phyloP scores from a whole-genome alignment of 1,139 yeast genomes.

The Hyphopichia fennica region DNA sequence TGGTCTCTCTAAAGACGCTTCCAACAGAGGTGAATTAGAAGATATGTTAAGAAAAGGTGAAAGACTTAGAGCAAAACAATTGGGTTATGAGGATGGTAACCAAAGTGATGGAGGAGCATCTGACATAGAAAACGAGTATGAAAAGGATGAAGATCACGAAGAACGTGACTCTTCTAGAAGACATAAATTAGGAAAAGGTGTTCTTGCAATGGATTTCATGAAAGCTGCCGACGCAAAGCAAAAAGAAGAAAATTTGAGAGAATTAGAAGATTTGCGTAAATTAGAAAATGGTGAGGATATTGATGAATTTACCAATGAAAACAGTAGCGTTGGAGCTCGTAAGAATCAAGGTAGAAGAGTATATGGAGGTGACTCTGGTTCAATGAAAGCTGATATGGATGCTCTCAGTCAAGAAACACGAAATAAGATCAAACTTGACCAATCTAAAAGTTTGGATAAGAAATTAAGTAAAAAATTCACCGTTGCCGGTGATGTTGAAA shows the following conservation, averaged over 20 bases:
- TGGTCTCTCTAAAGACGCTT: conserved; percentile 85
- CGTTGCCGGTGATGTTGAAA: conserved; percentile 10
- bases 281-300: conserved; percentile 45
- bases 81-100: conserved; percentile 64
- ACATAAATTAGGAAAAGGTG: conserved; percentile 72
- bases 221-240: conserved; percentile 75
- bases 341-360: conserved; percentile 79
- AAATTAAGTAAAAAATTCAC: conserved; percentile 32
- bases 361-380: conserved; percentile 69
- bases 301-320: conserved; percentile 33
- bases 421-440: conserved; percentile 58
- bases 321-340: conserved; percentile 44
- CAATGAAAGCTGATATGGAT: conserved; percentile 41
- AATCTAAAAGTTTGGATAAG: conserved; percentile 45
- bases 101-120: conserved; percentile 48
- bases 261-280: conserved; percentile 50
- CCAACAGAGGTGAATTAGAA: conserved; percentile 84
- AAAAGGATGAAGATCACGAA: conserved; percentile 31
- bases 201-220: conserved; percentile 94
- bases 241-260: conserved; percentile 53
- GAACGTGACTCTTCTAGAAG: conserved; percentile 32
- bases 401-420: conserved; percentile 39
- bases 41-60: conserved; percentile 93
- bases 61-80: conserved; percentile 66
- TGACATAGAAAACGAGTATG: conserved; percentile 52